Evolutionary conservation across 257 asterid genomes (phyloP), one percentile per base, ranked within the genome.

Genomic region (Nicotiana obtusifolia): DNA sequence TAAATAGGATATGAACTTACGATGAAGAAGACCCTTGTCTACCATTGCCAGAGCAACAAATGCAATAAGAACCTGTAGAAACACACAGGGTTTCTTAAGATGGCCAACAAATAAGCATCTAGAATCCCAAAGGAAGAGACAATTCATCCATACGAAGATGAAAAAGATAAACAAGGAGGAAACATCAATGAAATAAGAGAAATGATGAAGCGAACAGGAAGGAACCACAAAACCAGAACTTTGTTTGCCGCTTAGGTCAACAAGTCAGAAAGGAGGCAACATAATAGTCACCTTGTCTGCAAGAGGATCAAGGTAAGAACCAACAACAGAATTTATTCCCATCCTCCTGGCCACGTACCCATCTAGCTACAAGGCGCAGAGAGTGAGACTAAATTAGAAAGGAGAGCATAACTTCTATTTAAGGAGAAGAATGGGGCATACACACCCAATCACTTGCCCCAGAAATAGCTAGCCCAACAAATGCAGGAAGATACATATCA

Each of bases 271-370:
- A 2, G 61, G 10, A 68, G 37, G 10, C 31, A 69, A 54, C 9
- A 60, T 69, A 52, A 5, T 80, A 80, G 87, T 82, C 84, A 91
- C 99, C 95, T 95, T 94, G 90, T 94, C 99, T 24, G 99, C 98
- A 56, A 95, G 97, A 85, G 99, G 99, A 89, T 95, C 99, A 87
- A 95, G 97, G 89, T 94, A 95, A 79, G 99, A 95, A 52, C 99
- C 99, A 35, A 95, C 97, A 47, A 91, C 99, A 66, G 98, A 95
- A 84, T 89, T 86, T 82, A 95, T 91, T 78, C 88, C 86, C 98
- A 95, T 92, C 87, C 89, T 95, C 90, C 99, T 92, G 31, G 99
- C 99, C 89, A 92, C 53, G 67, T 91, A 94, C 62, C 99, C 98
- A 90, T 95, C 99, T 84, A 95, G 86, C 98, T 95, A 92, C 84